Conservation (phyloP, 495 filamentous ascomycete genomes). For the Chaetomium fimeti region DNA sequence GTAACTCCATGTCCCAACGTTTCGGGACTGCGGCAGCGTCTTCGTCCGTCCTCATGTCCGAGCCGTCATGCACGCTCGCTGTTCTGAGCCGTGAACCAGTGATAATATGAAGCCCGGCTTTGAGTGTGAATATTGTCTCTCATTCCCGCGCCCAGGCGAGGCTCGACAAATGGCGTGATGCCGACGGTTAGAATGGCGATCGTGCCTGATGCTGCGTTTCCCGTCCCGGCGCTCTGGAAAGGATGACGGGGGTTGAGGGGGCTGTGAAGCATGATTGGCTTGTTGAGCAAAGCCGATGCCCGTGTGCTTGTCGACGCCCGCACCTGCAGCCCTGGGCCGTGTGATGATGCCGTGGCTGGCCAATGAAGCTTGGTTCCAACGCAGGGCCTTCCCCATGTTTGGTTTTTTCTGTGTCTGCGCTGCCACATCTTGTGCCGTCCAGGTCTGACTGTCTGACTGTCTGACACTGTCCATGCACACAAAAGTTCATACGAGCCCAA, state of each 20-base stretch:
- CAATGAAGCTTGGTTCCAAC: constrained; percentile 1
- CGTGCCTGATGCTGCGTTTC: neutral
- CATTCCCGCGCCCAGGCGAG: neutral
- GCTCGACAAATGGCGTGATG: neutral
- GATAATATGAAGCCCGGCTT: neutral
- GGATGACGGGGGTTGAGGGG: constrained; percentile 6
- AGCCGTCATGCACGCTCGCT: neutral
- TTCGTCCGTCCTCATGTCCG: neutral
- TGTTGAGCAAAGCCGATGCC: neutral
- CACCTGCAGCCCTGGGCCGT: constrained; percentile 8
- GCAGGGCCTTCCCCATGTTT: neutral
- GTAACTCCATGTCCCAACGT: neutral
- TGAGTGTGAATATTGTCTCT: neutral
- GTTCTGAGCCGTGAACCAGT: neutral
- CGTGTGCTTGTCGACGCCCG: neutral
- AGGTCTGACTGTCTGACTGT: neutral
- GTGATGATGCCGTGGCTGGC: neutral
- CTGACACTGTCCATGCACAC: neutral
- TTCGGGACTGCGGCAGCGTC: neutral
- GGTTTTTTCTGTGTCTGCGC: neutral
- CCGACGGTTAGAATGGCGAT: neutral
- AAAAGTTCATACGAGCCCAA: neutral
- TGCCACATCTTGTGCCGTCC: neutral
- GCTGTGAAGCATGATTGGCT: constrained; percentile 2
- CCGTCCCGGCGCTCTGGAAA: constrained; percentile 14